Conservation (phyloP, 2,329 filamentous ascomycete genomes). For the Monosporascus sp. region DNA sequence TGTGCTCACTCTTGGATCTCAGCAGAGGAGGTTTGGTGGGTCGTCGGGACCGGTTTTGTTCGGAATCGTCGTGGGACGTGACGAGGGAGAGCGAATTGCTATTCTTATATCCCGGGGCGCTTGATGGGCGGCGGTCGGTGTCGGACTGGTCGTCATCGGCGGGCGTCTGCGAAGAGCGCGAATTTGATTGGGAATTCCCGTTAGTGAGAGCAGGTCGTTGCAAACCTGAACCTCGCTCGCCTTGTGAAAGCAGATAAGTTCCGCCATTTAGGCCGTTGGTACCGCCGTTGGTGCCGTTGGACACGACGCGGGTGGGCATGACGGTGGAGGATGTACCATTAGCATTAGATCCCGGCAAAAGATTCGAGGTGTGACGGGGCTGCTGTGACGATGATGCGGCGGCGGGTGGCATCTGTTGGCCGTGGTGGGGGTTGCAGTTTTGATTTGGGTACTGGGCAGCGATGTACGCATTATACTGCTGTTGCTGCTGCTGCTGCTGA, state of each 20-base stretch:
- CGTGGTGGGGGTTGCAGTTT: background rate
- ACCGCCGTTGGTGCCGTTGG: constrained; percentile 1
- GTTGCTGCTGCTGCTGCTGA: background rate
- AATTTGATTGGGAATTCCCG: background rate
- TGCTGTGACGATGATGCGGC: background rate
- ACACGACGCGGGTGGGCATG: constrained; percentile 1
- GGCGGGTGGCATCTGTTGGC: background rate
- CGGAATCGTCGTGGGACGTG: constrained; percentile 25
- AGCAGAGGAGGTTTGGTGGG: constrained; percentile 46
- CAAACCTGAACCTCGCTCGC: background rate
- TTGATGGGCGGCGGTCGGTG: constrained; percentile 38
- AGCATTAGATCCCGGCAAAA: background rate
- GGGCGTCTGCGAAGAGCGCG: constrained; percentile 1
- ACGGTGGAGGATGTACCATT: background rate
- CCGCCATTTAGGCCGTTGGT: background rate
- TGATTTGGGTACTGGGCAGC: background rate
- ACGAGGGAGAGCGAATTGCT: constrained; percentile 24
- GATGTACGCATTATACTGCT: background rate
- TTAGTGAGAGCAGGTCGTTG: background rate
- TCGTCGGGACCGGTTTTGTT: constrained; percentile 32
- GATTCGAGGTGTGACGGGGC: background rate
- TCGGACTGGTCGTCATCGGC: constrained; percentile 19
- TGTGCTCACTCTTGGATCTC: constrained; percentile 55
- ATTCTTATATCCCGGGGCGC: constrained; percentile 39
- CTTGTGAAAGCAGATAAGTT: background rate